Evolutionary conservation across 306 rosid genomes (phyloP), one percentile per base, ranked within the genome.

Genomic region (Sicyos baderoa): DNA sequence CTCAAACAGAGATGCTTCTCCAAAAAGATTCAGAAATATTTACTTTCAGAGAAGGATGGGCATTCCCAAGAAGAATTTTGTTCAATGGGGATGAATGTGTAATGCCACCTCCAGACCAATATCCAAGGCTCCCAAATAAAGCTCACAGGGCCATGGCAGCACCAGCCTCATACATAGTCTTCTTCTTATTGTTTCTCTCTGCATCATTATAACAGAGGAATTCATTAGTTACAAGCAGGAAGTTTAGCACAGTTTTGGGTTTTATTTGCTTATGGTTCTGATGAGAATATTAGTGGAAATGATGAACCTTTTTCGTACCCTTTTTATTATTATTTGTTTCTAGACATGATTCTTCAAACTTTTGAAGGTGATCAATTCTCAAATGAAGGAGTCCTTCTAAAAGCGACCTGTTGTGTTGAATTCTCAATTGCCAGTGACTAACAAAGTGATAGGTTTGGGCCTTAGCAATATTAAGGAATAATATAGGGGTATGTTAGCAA

Each of bases 51-150:
- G 86, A 77, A 72, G 97, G 97, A 50, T 91, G 97, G 96, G 64
- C 86, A 25, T 88, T 91, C 75, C 97, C 94, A 0, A 85, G 91
- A 76, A 91, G 69, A 72, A 75, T 91, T 71, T 81, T 82, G 13
- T 91, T 88, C 37, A 85, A 91, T 73, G 96, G 96, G 0, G 94
- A 91, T 70, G 88, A 81, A 11, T 91, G 97, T 79, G 96, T 86
- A 5, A 82, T 88, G 89, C 95, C 97, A 10, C 80, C 86, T 63
- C 96, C 96, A 5, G 87, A 88, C 15, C 61, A 77, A 1, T 91
- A 82, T 50, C 97, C 94, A 1, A 62, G 60, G 22, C 89, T 91
- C 4, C 97, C 96, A 51, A 86, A 79, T 68, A 5, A 68, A 54
- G 82, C 77, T 69, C 78, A 21, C 32, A 65, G 18, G 70, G 12